phyloP scores from a whole-genome alignment of 805 yeast genomes.

The Candida michaelii region DNA sequence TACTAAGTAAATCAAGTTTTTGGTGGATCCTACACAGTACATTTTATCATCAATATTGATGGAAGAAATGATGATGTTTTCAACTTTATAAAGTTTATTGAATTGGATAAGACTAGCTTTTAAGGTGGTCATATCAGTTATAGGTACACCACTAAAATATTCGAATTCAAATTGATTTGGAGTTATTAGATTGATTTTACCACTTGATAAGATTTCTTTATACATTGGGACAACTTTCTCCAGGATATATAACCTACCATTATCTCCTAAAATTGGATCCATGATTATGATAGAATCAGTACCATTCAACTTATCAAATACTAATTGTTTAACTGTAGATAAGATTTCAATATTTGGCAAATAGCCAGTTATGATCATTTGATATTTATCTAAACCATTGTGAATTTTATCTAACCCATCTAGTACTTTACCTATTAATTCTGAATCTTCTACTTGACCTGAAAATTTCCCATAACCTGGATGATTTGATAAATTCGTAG shows the following conservation, averaged over 20 bases:
- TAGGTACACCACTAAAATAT: constrained; percentile 47
- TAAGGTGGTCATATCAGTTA: constrained; percentile 38
- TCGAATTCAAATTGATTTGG: constrained; percentile 81
- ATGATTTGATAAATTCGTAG: constrained; percentile 68
- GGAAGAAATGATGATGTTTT: constrained; percentile 60
- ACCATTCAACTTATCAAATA: constrained; percentile 26
- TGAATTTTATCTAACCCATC: constrained; percentile 38
- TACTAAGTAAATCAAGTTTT: constrained; percentile 20
- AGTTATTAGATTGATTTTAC: constrained; percentile 51
- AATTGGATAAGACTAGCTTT: constrained; percentile 41
- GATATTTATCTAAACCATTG: constrained; percentile 40
- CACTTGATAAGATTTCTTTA: constrained; percentile 43
- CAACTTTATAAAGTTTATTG: constrained; percentile 43
- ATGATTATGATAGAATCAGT: constrained; percentile 55
- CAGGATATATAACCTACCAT: constrained; percentile 76
- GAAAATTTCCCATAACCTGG: constrained; percentile 63
- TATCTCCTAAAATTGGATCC: constrained; percentile 93
- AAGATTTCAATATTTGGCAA: constrained; percentile 63
- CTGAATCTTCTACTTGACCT: constrained; percentile 47
- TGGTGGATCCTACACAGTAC: constrained; percentile 41
- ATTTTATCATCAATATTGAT: constrained; percentile 37
- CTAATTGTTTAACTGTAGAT: background rate
- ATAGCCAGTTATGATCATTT: constrained; percentile 78
- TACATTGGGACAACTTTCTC: constrained; percentile 54
- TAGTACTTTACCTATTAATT: constrained; percentile 25